phyloP scores from a whole-genome alignment of 345 rosid genomes.

The Citrus sinensis region DNA sequence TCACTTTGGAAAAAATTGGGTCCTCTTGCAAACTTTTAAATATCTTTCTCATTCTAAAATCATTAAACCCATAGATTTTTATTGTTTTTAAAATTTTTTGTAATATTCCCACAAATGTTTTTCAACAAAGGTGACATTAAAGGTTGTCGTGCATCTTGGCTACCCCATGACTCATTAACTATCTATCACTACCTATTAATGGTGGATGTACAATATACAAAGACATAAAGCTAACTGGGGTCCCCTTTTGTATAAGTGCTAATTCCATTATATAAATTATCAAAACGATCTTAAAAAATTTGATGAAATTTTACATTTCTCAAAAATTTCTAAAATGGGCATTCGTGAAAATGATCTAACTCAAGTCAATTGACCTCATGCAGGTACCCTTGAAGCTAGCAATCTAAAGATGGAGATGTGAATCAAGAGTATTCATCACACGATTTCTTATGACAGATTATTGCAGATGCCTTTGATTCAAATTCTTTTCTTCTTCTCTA shows the following conservation, averaged over 20 bases:
- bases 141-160: slow-evolving; percentile 8
- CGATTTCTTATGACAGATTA: slow-evolving; percentile 17
- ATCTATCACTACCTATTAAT: slow-evolving; percentile 9
- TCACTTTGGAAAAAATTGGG: slow-evolving; percentile 24
- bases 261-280: not conserved
- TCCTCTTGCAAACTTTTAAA: slow-evolving; percentile 16
- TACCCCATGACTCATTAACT: not conserved
- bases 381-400: slow-evolving; percentile 49
- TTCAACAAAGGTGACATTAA: slow-evolving; percentile 8
- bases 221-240: slow-evolving; percentile 4
- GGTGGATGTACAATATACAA: slow-evolving; percentile 1
- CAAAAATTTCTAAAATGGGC: not conserved
- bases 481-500: slow-evolving; percentile 25
- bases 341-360: not conserved
- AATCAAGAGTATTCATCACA: slow-evolving; percentile 13
- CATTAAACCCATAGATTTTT: slow-evolving; percentile 22
- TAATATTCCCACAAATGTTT: slow-evolving; percentile 8
- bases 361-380: slow-evolving; percentile 4
- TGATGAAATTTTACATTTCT: not conserved
- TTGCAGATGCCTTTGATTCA: slow-evolving; percentile 20
- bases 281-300: not conserved
- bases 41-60: slow-evolving; percentile 13
- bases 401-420: slow-evolving; percentile 64
- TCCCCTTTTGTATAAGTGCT: not conserved
- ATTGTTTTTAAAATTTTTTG: not conserved